Conservation (phyloP, 768 basidiomycete genomes). For the Rubroboletus pulcherrimus region DNA sequence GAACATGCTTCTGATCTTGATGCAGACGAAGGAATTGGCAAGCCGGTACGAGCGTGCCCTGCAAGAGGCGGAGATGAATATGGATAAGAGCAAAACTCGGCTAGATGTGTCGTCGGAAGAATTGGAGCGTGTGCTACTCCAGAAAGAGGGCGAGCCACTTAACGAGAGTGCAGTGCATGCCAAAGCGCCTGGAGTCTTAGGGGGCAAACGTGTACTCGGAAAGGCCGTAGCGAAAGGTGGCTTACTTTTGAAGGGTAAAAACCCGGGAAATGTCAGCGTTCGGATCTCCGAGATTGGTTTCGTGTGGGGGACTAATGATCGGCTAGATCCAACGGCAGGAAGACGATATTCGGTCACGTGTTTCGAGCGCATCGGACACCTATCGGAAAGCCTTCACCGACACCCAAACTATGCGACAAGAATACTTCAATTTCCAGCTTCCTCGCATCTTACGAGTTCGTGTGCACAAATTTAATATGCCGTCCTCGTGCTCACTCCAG, state of each 20-base stretch:
- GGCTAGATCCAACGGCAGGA: constrained; percentile 83
- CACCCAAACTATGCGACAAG: constrained; percentile 87
- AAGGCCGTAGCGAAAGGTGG: constrained; percentile 93
- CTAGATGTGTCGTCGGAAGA: constrained; percentile 92
- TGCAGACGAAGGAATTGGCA: constrained; percentile 89
- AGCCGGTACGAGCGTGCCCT: constrained; percentile 82
- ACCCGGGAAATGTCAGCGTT: constrained; percentile 70
- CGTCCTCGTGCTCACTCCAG: constrained; percentile 8
- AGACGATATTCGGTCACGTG: constrained; percentile 84
- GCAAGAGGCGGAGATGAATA: constrained; percentile 79
- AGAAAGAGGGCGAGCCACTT: constrained; percentile 92
- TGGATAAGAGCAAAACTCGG: constrained; percentile 85
- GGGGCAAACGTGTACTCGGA: constrained; percentile 79
- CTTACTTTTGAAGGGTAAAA: constrained; percentile 85
- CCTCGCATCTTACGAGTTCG: constrained; percentile 89
- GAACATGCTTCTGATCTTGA: constrained; percentile 3
- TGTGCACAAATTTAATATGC: constrained; percentile 11
- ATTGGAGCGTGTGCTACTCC: constrained; percentile 83
- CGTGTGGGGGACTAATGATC: constrained; percentile 3
- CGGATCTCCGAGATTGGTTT: constrained; percentile 3
- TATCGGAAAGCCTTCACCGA: constrained; percentile 90
- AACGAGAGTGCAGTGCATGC: constrained; percentile 75
- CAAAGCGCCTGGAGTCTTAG: constrained; percentile 52
- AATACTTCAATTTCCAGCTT: constrained; percentile 96
- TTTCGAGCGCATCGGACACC: constrained; percentile 82